Conservation (phyloP, 1,139 yeast genomes). For the Saccharomyces hybrid region DNA sequence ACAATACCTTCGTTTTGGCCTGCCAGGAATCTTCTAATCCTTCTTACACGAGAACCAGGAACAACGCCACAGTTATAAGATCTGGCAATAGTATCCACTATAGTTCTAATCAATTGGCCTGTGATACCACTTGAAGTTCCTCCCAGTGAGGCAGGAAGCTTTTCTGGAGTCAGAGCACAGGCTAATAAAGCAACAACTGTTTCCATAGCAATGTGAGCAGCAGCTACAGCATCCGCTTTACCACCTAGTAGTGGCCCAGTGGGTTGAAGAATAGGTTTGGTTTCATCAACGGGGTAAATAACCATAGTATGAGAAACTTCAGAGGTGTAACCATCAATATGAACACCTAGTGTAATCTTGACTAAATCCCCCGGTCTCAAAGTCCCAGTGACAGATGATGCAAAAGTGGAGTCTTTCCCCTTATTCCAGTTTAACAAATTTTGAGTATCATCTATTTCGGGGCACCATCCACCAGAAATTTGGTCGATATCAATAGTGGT, state of each 20-base stretch:
- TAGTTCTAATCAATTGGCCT: constrained; percentile 59
- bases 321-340: constrained; percentile 91
- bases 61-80: constrained; percentile 76
- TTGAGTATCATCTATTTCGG: constrained; percentile 65
- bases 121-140: constrained; percentile 38
- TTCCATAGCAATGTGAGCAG: constrained; percentile 82
- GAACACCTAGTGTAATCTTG: constrained; percentile 78
- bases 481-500: constrained; percentile 81
- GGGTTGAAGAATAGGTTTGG: constrained; percentile 39
- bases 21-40: constrained; percentile 86
- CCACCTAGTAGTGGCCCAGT: constrained; percentile 75
- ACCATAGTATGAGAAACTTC: constrained; percentile 80
- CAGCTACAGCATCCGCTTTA: constrained; percentile 84
- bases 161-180: constrained; percentile 66
- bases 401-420: constrained; percentile 14
- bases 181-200: constrained; percentile 72
- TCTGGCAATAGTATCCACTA: constrained; percentile 77
- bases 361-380: constrained; percentile 77
- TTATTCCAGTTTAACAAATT: constrained; percentile 29
- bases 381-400: constrained; percentile 35
- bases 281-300: constrained; percentile 53
- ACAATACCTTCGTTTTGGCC: constrained; percentile 92
- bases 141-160: constrained; percentile 41
- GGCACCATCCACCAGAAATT: constrained; percentile 71
- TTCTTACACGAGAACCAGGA: constrained; percentile 88